These are phyloP conservation scores for Helminthosporium solani DNA, from an alignment of 2,329 filamentous ascomycete species.

Conservation along the genomic window DNA sequence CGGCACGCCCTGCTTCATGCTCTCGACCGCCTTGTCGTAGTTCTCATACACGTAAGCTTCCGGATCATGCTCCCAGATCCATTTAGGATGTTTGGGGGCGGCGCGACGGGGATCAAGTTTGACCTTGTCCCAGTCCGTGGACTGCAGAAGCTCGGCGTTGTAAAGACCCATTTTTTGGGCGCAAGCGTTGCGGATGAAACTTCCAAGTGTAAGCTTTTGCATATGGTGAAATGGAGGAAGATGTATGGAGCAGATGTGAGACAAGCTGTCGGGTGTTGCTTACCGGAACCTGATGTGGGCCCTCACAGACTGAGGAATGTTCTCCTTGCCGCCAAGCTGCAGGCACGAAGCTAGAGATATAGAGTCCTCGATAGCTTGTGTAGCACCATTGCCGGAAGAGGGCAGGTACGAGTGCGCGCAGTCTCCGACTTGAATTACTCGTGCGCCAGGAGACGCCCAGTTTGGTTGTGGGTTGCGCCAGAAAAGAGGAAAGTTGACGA, in stretches of 20 bases:
- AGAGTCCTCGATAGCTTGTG: slow-evolving; percentile 51
- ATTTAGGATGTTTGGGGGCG: slow-evolving; percentile 48
- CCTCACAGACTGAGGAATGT: slow-evolving; percentile 42
- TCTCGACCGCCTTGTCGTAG: slow-evolving; percentile 45
- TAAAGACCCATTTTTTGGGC: slow-evolving; percentile 52
- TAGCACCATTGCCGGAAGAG: slow-evolving; percentile 49
- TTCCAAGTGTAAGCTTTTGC: too few relatives aligned
- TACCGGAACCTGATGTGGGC: slow-evolving; percentile 47
- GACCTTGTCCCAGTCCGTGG: slow-evolving; percentile 52
- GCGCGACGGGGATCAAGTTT: slow-evolving; percentile 48
- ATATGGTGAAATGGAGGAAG: too few relatives aligned
- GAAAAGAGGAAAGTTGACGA: slow-evolving; percentile 52
- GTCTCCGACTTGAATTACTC: slow-evolving; percentile 49
- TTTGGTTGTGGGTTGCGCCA: slow-evolving; percentile 50
- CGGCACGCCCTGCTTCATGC: slow-evolving; percentile 44
- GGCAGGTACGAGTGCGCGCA: slow-evolving; percentile 50
- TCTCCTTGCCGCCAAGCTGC: slow-evolving; percentile 46
- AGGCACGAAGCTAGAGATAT: slow-evolving; percentile 50
- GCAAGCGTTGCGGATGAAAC: slow-evolving; percentile 51
- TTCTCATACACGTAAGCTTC: slow-evolving; percentile 49
- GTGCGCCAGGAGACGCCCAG: slow-evolving; percentile 47
- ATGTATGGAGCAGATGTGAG: too few relatives aligned
- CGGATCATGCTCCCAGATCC: slow-evolving; percentile 50
- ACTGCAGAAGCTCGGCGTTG: slow-evolving; percentile 50
- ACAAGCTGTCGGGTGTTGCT: too few relatives aligned